phyloP scores from a whole-genome alignment of 768 basidiomycete genomes.

The Paxillus involutus region DNA sequence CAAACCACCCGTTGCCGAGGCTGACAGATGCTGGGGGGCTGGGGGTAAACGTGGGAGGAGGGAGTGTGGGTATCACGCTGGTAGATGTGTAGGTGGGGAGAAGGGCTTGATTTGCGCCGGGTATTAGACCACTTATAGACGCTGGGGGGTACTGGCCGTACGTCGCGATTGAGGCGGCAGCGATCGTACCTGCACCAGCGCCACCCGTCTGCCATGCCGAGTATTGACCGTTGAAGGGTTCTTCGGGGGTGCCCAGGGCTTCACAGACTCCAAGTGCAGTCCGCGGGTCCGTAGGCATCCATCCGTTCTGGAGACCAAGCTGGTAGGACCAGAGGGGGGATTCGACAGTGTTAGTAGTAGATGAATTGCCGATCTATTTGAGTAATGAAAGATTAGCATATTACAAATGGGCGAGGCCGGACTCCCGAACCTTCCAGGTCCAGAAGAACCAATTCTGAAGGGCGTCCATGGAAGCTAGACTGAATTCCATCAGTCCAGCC shows the following conservation, averaged over 20 bases:
- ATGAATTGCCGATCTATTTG: slow-evolving; percentile 55
- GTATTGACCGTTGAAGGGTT: slow-evolving; percentile 52
- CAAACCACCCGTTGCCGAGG: slow-evolving; percentile 57
- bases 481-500: slow-evolving; percentile 49
- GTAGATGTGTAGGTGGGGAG: slow-evolving; percentile 70
- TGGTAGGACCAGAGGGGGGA: slow-evolving; percentile 71
- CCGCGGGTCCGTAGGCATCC: slow-evolving; percentile 77
- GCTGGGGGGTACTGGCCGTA: slow-evolving; percentile 57
- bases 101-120: slow-evolving; percentile 31
- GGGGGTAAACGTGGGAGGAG: slow-evolving; percentile 52
- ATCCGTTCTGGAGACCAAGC: slow-evolving; percentile 70
- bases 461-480: slow-evolving; percentile 63
- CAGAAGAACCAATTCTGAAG: slow-evolving; percentile 72
- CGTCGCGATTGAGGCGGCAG: slow-evolving; percentile 36
- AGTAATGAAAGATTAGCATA: neutral
- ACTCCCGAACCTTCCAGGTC: slow-evolving; percentile 64
- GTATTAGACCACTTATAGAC: slow-evolving; percentile 45
- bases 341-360: slow-evolving; percentile 45
- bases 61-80: slow-evolving; percentile 54
- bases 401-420: neutral
- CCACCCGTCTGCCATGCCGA: slow-evolving; percentile 71
- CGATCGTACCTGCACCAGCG: slow-evolving; percentile 50
- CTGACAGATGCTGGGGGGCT: slow-evolving; percentile 38
- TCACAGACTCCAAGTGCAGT: slow-evolving; percentile 63
- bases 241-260: slow-evolving; percentile 44